Conservation (phyloP, 208 protist genomes). For the Leishmania martiniquensis region DNA sequence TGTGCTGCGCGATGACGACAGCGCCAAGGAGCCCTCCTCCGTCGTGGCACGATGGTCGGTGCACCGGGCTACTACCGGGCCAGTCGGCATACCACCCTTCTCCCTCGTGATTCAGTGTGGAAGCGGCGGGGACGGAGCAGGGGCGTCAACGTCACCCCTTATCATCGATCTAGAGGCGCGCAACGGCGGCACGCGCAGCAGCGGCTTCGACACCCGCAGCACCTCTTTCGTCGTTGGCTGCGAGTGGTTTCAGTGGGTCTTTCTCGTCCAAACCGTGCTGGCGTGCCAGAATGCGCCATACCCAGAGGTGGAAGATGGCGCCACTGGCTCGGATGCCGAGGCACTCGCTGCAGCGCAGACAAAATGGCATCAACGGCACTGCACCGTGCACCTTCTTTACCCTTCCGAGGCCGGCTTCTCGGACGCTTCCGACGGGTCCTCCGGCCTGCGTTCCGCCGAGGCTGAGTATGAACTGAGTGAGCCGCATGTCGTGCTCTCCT, state of each 20-base stretch:
- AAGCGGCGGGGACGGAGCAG: constrained; percentile 6
- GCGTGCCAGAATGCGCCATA: constrained; percentile 31
- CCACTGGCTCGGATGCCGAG: constrained; percentile 1
- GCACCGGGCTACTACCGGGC: constrained; percentile 5
- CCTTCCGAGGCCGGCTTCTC: constrained; percentile 26
- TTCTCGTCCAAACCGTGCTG: constrained; percentile 25
- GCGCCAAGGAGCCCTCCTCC: constrained; percentile 9
- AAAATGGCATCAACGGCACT: constrained; percentile 41
- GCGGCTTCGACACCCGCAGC: background rate
- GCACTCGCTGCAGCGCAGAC: constrained; percentile 4
- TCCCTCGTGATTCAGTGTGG: constrained; percentile 43
- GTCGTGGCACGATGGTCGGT: constrained; percentile 10
- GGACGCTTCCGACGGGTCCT: constrained; percentile 15
- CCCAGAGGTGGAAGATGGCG: constrained; percentile 1
- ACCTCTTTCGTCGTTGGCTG: constrained; percentile 42
- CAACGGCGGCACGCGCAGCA: background rate
- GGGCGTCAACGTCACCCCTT: background rate
- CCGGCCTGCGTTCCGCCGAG: constrained; percentile 26
- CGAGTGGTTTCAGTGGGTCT: constrained; percentile 46
- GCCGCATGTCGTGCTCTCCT: constrained; percentile 33
- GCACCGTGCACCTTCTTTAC: constrained; percentile 37
- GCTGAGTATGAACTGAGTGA: constrained; percentile 41
- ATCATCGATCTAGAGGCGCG: background rate
- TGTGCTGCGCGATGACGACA: constrained; percentile 17
- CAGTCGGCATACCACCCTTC: constrained; percentile 33